Base-by-base conservation (phyloP, 2,329 filamentous ascomycete species). In the Sporothrix pallida region DNA sequence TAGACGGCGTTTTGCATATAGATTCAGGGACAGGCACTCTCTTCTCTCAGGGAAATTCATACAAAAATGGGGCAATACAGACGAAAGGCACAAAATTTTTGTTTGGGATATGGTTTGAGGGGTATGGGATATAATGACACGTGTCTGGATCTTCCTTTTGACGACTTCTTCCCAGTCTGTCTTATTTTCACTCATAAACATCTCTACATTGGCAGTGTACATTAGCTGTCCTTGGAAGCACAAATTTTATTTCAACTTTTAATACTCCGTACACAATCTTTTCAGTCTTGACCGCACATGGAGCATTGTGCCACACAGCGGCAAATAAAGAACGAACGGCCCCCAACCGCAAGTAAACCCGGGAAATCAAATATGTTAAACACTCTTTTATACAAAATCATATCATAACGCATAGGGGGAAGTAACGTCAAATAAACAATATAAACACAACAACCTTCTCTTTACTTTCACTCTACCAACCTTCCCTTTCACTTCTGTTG, bases 401-500 rank as follows among this genome's bases (percentile, higher is more conserved):
- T 37, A 46, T 67, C 42, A 67, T 67, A 23, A 67, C 62, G 62
- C 62, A 67, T 26, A 46, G 23, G 58, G 15, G 50, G 23, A 68
- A 17, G 42, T 26, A 60, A 62, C 12, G 3, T 20, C 42, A 63
- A 56, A 10, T 4, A 7, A 23, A 37, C 60, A 65, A 26, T 15
- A n/a, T 48, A 20, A 65, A 13, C 23, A 46, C 9, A 58, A 23
- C 63, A 62, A 37, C 1, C 5, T 26, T 26, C 23, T 3, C 23
- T 26, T 26, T 3, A 46, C 42, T 6, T 6, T 5, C 26, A 50
- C 1, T 2, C 17, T 13, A 12, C 56, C 20, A 3, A 13, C 12
- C 17, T 3, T 2, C 15, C 13, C 13, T 54, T n/a, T 26, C 13
- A 81, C 5, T 77, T 77, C 10, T 82, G 80, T 76, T 84, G 81